Evolutionary conservation across 1,139 yeast genomes (phyloP).

Genomic region (Candida sanyaensis): DNA sequence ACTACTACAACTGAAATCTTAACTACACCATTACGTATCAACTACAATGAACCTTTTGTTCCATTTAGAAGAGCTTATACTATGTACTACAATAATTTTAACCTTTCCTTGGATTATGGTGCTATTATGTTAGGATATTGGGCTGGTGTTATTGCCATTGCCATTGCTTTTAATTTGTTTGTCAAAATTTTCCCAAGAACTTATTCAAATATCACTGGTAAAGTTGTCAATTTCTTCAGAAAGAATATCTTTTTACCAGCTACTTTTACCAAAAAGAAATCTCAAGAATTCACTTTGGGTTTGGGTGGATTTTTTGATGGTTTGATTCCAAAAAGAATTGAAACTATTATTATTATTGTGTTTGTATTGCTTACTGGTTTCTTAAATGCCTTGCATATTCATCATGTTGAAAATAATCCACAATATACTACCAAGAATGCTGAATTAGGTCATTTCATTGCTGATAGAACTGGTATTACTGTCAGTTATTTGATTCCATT

Average conservation of each 20-base stretch:
- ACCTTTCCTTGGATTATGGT: constrained; percentile 48
- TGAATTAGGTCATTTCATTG: constrained; percentile 20
- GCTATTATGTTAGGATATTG: constrained; percentile 51
- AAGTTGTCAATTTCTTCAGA: constrained; percentile 20
- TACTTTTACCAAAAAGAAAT: constrained; percentile 23
- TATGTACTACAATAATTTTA: constrained; percentile 13
- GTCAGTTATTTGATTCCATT: constrained; percentile 26
- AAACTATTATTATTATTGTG: constrained; percentile 27
- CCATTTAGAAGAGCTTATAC: constrained; percentile 11
- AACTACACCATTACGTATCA: constrained; percentile 9
- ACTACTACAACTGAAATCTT: neutral
- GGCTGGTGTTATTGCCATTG: constrained; percentile 43
- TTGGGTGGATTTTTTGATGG: constrained; percentile 19
- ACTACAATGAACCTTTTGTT: constrained; percentile 6
- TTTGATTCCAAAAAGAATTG: constrained; percentile 30
- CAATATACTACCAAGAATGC: constrained; percentile 16
- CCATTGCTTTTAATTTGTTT: constrained; percentile 37
- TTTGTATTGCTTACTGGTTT: constrained; percentile 50
- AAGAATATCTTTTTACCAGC: constrained; percentile 35
- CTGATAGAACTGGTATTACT: constrained; percentile 34
- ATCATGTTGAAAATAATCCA: constrained; percentile 24
- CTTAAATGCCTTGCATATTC: constrained; percentile 27
- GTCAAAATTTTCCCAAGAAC: constrained; percentile 28
- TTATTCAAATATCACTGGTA: constrained; percentile 4
- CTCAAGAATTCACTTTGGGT: constrained; percentile 16